A percentile compares a stretch with the other conserved stretches of the same genome.
Evolutionary conservation across 768 basidiomycete species (phyloP).

Genomic region (Gloeophyllum trabeum): DNA sequence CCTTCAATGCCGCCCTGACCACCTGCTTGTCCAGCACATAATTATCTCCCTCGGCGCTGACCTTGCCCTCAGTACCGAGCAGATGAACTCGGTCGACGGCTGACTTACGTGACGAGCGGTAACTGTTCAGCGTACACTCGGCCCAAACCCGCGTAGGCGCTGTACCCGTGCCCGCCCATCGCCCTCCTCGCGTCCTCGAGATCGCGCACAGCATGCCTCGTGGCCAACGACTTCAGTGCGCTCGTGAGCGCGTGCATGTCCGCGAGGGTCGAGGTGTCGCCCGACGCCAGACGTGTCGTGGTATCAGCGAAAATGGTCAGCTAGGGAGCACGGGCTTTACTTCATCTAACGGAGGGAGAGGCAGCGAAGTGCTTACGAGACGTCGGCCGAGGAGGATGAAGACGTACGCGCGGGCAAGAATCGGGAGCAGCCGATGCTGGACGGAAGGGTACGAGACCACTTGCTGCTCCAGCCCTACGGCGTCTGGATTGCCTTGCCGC

Average conservation of each 20-base stretch:
- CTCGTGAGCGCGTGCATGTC: conserved; percentile 66
- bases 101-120: conserved; percentile 48
- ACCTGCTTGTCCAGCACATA: conserved; percentile 69
- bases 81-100: not conserved
- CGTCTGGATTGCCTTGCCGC: conserved; percentile 45
- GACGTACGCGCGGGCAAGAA: conserved; percentile 58
- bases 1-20: conserved; percentile 58
- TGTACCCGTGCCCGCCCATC: conserved; percentile 74
- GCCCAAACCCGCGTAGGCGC: conserved; percentile 57
- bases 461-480: conserved; percentile 49
- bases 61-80: conserved; percentile 1
- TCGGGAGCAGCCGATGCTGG: conserved; percentile 61
- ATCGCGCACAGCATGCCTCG: conserved; percentile 39
- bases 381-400: conserved; percentile 53
- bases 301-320: conserved; percentile 37
- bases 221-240: conserved; percentile 54
- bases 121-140: conserved; percentile 53
- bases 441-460: conserved; percentile 65
- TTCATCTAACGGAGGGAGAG: too few species aligned
- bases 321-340: conserved; percentile 24
- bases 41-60: conserved; percentile 71
- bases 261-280: conserved; percentile 52
- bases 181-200: conserved; percentile 56
- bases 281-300: conserved; percentile 34
- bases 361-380: conserved; percentile 27